These are phyloP conservation scores for Incumbomyces delicatus DNA, from an alignment of 2,329 filamentous ascomycete species.

Conservation along the genomic window DNA sequence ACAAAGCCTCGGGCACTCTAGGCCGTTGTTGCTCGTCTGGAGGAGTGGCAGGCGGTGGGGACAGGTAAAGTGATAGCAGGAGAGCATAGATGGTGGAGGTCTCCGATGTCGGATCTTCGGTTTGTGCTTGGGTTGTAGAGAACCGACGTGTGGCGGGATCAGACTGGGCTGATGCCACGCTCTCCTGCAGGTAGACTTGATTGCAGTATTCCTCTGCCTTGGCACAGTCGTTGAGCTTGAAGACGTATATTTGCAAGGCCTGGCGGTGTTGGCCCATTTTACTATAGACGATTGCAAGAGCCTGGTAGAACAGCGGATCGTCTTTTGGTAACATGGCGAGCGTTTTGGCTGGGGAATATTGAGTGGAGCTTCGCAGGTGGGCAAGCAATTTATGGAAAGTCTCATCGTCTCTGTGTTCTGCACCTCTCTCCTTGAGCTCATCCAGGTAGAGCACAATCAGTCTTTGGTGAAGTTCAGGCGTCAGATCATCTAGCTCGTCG, in stretches of 20 bases:
- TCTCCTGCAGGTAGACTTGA: constrained; percentile 59
- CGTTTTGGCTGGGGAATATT: constrained; percentile 72
- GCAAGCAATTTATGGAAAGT: constrained; percentile 58
- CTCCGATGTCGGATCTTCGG: constrained; percentile 41
- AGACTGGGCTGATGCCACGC: constrained; percentile 21
- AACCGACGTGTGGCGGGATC: constrained; percentile 28
- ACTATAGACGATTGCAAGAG: constrained; percentile 79
- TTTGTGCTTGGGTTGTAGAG: constrained; percentile 24
- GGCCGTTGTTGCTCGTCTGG: constrained; percentile 52
- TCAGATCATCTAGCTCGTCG: constrained; percentile 71
- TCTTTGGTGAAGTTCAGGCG: constrained; percentile 76
- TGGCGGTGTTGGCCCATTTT: constrained; percentile 95
- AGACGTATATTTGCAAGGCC: constrained; percentile 94
- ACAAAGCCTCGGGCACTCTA: constrained; percentile 69
- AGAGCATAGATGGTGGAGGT: constrained; percentile 81
- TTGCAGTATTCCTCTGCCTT: constrained; percentile 98
- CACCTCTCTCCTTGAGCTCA: constrained; percentile 32
- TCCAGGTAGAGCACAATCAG: constrained; percentile 65
- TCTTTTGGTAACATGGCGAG: constrained; percentile 70
- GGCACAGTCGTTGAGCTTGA: constrained; percentile 73
- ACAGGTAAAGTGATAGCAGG: constrained; percentile 78
- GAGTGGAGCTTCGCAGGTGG: constrained; percentile 65
- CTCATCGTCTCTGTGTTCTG: constrained; percentile 30
- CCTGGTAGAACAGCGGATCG: constrained; percentile 77
- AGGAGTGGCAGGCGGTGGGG: constrained; percentile 45